Percentiles rank a stretch among this genome's conserved stretches.
Evolutionary conservation across 1,284 basidiomycete species (phyloP).

Genomic region (Pisolithus thermaeus): DNA sequence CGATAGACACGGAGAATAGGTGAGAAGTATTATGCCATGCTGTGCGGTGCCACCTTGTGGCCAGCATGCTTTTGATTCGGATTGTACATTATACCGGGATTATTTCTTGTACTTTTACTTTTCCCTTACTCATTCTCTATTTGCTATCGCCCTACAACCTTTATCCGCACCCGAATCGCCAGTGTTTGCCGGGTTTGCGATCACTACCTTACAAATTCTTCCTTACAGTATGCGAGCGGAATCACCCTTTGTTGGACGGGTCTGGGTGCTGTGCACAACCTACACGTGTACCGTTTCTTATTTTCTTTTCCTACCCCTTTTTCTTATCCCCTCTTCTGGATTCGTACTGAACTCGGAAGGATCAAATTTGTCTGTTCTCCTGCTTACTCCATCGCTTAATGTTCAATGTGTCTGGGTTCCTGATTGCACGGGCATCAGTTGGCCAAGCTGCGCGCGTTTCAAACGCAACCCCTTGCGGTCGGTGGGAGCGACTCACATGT

Average conservation of each 20-base stretch:
- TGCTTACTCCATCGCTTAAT: background rate
- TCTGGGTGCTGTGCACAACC: background rate
- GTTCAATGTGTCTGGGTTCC: background rate
- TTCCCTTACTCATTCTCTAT: background rate
- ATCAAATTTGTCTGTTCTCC: background rate
- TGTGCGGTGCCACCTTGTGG: background rate
- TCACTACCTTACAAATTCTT: background rate
- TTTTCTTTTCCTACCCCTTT: background rate
- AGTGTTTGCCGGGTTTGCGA: background rate
- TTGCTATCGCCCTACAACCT: background rate
- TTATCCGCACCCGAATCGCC: background rate
- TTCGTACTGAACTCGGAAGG: slow-evolving; percentile 3
- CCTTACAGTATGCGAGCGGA: background rate
- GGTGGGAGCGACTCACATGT: too few relatives aligned
- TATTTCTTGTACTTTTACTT: background rate
- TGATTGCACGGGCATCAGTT: background rate
- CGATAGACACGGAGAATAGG: slow-evolving; percentile 16
- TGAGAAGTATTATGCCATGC: slow-evolving; percentile 1
- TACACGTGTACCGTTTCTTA: background rate
- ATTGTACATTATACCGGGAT: background rate
- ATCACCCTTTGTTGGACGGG: slow-evolving; percentile 1
- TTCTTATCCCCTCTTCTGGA: background rate
- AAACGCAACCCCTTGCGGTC: too few relatives aligned
- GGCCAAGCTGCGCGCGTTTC: background rate
- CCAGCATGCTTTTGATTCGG: background rate